A percentile compares a stretch with the other conserved stretches of the same genome.
phyloP scores from a whole-genome alignment of 2,329 filamentous ascomycete genomes.

The Ilyonectria destructans region DNA sequence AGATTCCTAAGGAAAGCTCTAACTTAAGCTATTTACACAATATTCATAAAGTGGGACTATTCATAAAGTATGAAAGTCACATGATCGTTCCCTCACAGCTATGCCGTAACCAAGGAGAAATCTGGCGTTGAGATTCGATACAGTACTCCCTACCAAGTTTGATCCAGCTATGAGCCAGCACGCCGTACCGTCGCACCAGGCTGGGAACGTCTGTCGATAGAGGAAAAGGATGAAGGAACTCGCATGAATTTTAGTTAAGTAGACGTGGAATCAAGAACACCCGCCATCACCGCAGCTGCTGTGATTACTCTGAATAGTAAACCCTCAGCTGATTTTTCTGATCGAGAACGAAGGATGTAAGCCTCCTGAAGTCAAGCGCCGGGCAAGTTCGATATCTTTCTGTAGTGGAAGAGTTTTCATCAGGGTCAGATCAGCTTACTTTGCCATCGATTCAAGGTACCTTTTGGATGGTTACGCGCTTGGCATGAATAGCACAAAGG shows the following conservation, averaged over 20 bases:
- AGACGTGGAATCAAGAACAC: background rate
- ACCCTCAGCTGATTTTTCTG: background rate
- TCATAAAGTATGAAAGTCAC: too few relatives aligned
- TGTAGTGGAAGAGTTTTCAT: background rate
- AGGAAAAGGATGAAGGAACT: background rate
- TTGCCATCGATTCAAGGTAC: background rate
- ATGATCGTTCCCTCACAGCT: too few relatives aligned
- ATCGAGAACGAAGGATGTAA: too few relatives aligned
- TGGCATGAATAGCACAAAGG: background rate
- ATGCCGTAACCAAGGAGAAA: too few relatives aligned
- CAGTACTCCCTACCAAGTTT: too few relatives aligned
- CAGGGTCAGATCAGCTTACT: background rate
- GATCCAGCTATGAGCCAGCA: too few relatives aligned
- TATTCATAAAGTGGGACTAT: too few relatives aligned
- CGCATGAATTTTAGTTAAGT: background rate
- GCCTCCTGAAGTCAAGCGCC: background rate
- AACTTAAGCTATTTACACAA: too few relatives aligned
- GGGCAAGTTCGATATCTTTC: background rate
- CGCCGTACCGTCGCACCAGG: background rate
- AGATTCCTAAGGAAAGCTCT: too few relatives aligned
- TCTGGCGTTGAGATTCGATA: too few relatives aligned
- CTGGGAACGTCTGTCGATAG: background rate
- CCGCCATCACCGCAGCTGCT: background rate
- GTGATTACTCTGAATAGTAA: background rate
- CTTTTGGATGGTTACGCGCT: background rate